Base-by-base conservation (phyloP, 1,284 basidiomycete genomes). In the Ceratobasidium theobromae region DNA sequence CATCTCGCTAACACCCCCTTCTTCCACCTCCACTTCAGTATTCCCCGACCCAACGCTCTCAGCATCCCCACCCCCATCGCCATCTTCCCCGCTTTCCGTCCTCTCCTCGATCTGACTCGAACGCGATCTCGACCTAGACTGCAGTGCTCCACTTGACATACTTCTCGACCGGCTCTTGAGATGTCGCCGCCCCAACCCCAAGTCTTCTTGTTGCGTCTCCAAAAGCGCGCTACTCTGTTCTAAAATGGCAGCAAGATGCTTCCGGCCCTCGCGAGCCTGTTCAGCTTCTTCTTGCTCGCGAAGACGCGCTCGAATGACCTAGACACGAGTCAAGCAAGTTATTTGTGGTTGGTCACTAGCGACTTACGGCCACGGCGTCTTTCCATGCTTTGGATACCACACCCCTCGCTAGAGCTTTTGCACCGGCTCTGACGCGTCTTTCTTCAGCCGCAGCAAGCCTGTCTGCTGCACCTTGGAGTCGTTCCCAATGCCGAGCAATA, bases 161-260 rank as follows among this genome's bases (percentile, higher is more conserved):
- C 12, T 72, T 73, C 32, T 72, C 72, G 57, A 60, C 27, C 57
- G 28, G 8, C 57, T 45, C 18, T 68, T 41, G 72, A 74, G 14
- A 16, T 38, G 43, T 69, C 70, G 2, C 60, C 70, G 16, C n/a
- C 30, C 14, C 14, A 46, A 80, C 0, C 79, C 78, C 48, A 94
- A 77, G 71, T 89, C 88, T 0, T 84, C 80, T 45, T 90, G 86
- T 72, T 95, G 95, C 5, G 90, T 89, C 73, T 91, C 88, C 67
- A 98, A 79, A 71, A 97, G 86, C 58, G 89, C 87, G 0, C 91
- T 91, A 45, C 93, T 96, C 73, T 96, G 89, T 75, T 94, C 86
- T 40, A 98, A 79, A 71, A 98, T 93, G 2, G 88, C 91, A 75
- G 95, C 91, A 27, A 98, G 81, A 77, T 97, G 95, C 71, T 89